A percentile compares a stretch with the other conserved stretches of the same genome.
phyloP scores from a whole-genome alignment of 75 land plant species.

The Sequoia sempervirens region DNA sequence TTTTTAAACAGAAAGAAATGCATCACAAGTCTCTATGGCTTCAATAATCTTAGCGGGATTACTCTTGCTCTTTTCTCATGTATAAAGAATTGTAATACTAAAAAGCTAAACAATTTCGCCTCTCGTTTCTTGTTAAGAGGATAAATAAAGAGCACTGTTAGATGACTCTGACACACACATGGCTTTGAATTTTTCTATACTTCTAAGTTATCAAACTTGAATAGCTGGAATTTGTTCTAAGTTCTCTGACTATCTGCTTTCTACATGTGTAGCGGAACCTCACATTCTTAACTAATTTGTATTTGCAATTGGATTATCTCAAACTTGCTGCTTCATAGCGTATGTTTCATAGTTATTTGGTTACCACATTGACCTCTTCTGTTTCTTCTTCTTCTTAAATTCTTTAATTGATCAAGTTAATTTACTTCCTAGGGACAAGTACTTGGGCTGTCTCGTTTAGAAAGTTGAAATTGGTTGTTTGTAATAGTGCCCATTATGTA shows the following conservation, averaged over 20 bases:
- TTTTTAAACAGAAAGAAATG: background rate
- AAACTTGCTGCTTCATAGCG: background rate
- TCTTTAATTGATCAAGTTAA: background rate
- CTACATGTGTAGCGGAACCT: background rate
- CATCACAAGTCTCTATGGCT: background rate
- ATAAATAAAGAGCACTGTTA: background rate
- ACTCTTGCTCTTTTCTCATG: background rate
- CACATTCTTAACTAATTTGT: background rate
- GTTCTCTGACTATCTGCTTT: background rate
- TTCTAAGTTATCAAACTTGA: background rate
- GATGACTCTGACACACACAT: background rate
- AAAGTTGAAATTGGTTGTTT: background rate
- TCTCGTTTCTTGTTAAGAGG: background rate
- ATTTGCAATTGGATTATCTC: background rate
- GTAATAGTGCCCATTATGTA: background rate
- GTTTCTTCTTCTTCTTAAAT: background rate
- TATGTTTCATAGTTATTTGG: background rate
- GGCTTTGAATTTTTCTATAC: background rate
- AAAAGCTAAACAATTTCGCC: background rate
- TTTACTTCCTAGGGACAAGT: background rate
- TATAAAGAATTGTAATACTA: background rate
- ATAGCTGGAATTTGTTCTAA: background rate
- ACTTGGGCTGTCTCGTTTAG: background rate
- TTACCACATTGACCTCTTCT: background rate
- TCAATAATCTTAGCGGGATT: background rate